Evolutionary conservation across 225 moss, liverwort and hornwort species (phyloP).

Genomic region (Pseudoscleropodium purum): DNA sequence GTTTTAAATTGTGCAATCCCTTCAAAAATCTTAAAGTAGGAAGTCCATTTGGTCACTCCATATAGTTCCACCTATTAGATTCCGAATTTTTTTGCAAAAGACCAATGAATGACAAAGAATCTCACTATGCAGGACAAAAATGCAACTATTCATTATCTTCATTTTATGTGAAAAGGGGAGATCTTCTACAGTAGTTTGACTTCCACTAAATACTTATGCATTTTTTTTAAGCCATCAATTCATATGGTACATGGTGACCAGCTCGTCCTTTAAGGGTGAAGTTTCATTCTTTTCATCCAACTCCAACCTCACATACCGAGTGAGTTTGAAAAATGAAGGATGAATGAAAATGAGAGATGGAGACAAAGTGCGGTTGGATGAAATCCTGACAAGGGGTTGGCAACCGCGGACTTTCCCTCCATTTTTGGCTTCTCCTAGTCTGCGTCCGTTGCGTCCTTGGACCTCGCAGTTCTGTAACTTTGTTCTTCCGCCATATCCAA

Average conservation of each 20-base stretch:
- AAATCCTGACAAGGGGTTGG: neutral
- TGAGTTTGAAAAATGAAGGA: neutral
- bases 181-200: too few species aligned
- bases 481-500: neutral
- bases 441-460: neutral
- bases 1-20: neutral
- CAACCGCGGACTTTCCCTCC: constrained; percentile 1
- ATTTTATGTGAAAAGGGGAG: too few species aligned
- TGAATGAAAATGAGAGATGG: neutral
- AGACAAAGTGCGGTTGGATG: neutral
- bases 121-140: too few species aligned
- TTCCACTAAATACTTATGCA: too few species aligned
- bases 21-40: neutral
- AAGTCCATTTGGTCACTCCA: neutral
- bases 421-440: neutral
- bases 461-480: neutral
- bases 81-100: neutral
- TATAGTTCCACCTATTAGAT: neutral
- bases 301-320: neutral
- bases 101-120: neutral
- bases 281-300: neutral
- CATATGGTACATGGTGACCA: too few species aligned
- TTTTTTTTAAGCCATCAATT: too few species aligned
- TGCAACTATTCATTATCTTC: too few species aligned
- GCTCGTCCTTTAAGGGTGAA: too few species aligned